Percentiles rank a stretch among this genome's conserved stretches.
Conservation (phyloP, 176 grass and related monocot genomes). For the Ananas comosus region DNA sequence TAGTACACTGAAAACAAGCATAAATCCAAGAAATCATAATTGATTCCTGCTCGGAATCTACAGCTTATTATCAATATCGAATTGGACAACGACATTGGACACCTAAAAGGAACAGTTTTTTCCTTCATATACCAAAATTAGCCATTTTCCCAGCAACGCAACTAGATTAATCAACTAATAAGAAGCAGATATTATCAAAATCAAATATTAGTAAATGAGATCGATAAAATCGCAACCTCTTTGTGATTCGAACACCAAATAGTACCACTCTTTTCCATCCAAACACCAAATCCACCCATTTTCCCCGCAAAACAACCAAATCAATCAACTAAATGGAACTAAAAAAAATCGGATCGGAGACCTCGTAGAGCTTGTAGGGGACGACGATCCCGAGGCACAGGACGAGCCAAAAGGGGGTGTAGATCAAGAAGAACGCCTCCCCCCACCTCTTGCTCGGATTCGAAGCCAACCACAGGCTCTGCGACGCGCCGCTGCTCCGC, state of each 20-base stretch:
- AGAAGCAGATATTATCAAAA: no score
- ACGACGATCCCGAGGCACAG: constrained; percentile 81
- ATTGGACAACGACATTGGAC: no score
- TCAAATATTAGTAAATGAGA: no score
- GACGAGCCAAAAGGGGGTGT: constrained; percentile 90
- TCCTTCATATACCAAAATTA: no score
- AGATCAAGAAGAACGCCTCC: constrained; percentile 80
- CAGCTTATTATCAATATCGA: no score
- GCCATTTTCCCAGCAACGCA: no score
- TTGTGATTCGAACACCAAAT: not conserved
- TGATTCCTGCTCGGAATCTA: no score
- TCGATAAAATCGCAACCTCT: not conserved
- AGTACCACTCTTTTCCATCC: not conserved
- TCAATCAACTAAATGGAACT: not conserved
- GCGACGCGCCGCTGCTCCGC: not conserved
- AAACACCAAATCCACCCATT: not conserved
- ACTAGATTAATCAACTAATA: no score
- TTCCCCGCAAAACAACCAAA: not conserved
- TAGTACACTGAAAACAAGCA: no score
- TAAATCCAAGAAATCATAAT: no score
- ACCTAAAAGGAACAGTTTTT: no score
- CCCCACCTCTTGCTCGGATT: constrained; percentile 91
- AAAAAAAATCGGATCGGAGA: constrained; percentile 2
- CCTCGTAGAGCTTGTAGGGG: constrained; percentile 96
- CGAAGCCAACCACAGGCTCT: constrained; percentile 45